A percentile compares a stretch with the other conserved stretches of the same genome.
Evolutionary conservation across 495 filamentous ascomycete species (phyloP).

Genomic region (Pseudotulostoma volvatum): DNA sequence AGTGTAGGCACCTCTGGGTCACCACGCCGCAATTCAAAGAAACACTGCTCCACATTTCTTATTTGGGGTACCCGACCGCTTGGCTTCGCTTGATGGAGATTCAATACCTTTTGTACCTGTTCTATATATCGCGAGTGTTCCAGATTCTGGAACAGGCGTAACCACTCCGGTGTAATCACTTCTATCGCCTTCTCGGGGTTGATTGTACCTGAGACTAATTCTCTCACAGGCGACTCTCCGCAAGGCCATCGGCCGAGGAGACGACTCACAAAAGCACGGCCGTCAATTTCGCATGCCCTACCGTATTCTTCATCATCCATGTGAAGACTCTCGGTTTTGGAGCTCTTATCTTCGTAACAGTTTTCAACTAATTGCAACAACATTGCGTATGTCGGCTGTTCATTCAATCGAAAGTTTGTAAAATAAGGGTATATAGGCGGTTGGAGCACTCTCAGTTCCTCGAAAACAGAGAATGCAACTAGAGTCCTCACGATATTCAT

Average conservation of each 20-base stretch:
- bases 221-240: slow-evolving; percentile 10
- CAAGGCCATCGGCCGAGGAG: slow-evolving; percentile 17
- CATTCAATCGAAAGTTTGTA: slow-evolving; percentile 10
- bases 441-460: slow-evolving; percentile 16
- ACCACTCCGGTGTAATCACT: slow-evolving; percentile 30
- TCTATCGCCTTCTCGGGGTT: slow-evolving; percentile 20
- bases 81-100: neutral
- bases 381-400: too few relatives aligned
- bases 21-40: neutral
- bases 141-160: slow-evolving; percentile 26
- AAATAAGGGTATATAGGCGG: slow-evolving; percentile 17
- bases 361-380: too few relatives aligned
- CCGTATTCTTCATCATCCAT: neutral
- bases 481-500: slow-evolving; percentile 22
- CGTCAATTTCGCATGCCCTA: neutral
- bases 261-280: neutral
- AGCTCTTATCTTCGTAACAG: too few relatives aligned
- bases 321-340: too few relatives aligned
- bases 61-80: neutral
- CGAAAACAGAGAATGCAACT: slow-evolving; percentile 19
- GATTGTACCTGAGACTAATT: slow-evolving; percentile 13
- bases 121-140: slow-evolving; percentile 27
- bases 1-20: neutral
- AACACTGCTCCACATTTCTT: neutral
- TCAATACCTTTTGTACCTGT: slow-evolving; percentile 9